phyloP scores from a whole-genome alignment of 495 filamentous ascomycete genomes.

The Neurospora pannonica region DNA sequence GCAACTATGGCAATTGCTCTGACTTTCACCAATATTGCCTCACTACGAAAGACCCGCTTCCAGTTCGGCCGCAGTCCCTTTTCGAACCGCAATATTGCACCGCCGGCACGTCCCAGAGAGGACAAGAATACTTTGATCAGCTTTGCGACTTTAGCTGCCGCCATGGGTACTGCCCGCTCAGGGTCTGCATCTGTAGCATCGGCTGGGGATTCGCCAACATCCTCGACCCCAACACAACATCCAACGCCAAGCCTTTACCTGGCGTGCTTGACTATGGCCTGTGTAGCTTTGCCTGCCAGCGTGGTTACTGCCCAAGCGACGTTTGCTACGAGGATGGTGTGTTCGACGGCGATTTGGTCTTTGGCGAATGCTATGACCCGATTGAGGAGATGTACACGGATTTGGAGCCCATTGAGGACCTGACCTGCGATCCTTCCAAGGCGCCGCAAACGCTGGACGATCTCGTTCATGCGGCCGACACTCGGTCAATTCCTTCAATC shows the following conservation, averaged over 20 bases:
- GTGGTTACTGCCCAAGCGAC: not conserved
- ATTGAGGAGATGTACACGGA: too few species aligned
- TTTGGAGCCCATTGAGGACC: too few species aligned
- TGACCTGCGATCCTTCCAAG: too few species aligned
- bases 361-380: too few species aligned
- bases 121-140: not conserved
- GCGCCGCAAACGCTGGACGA: too few species aligned
- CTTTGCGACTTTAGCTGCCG: not conserved
- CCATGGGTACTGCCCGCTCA: not conserved
- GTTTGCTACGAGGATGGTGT: too few species aligned
- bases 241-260: not conserved
- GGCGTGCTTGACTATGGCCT: not conserved
- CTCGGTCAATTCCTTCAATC: too few species aligned
- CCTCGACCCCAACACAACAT: too few species aligned
- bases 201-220: too few species aligned
- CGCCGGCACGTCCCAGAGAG: not conserved
- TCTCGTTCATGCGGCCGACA: too few species aligned
- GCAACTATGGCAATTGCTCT: not conserved
- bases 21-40: not conserved
- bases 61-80: not conserved
- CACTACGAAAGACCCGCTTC: not conserved
- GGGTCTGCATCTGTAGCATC: too few species aligned
- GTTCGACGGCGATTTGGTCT: too few species aligned
- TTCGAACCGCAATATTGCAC: constrained; percentile 5
- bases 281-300: not conserved